Evolutionary conservation across 1,284 basidiomycete genomes (phyloP).

Genomic region (Entoloma clypeatum): DNA sequence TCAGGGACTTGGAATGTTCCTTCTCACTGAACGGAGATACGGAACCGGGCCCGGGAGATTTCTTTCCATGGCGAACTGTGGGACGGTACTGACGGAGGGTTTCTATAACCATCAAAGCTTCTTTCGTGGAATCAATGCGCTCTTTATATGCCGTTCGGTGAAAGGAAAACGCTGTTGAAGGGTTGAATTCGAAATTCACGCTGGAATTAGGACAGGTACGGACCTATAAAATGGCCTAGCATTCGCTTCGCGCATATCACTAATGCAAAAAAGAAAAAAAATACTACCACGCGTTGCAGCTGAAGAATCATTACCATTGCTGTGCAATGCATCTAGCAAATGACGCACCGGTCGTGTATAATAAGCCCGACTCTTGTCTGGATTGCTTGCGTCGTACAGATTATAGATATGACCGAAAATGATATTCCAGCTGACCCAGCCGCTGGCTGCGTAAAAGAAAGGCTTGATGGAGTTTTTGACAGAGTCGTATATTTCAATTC

Average conservation of each 20-base stretch:
- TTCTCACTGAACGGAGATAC: slow-evolving; percentile 28
- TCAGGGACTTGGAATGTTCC: slow-evolving; percentile 31
- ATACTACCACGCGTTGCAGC: slow-evolving; percentile 58
- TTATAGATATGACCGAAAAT: slow-evolving; percentile 61
- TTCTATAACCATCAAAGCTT: slow-evolving; percentile 62
- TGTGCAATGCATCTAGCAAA: not conserved
- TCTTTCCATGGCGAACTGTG: slow-evolving; percentile 34
- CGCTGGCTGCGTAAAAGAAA: slow-evolving; percentile 60
- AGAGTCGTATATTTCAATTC: slow-evolving; percentile 64
- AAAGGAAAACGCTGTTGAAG: slow-evolving; percentile 56
- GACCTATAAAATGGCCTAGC: slow-evolving; percentile 58
- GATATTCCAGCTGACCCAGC: slow-evolving; percentile 68
- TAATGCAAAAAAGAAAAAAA: slow-evolving; percentile 66
- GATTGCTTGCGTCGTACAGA: slow-evolving; percentile 43
- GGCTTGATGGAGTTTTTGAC: slow-evolving; percentile 68
- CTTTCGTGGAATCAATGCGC: slow-evolving; percentile 55
- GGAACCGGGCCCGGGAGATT: slow-evolving; percentile 30
- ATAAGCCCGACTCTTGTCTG: slow-evolving; percentile 43
- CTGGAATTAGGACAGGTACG: slow-evolving; percentile 6
- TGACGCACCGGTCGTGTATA: slow-evolving; percentile 46
- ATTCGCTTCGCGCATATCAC: slow-evolving; percentile 59
- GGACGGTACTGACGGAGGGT: slow-evolving; percentile 68
- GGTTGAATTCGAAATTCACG: not conserved
- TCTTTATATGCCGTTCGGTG: slow-evolving; percentile 76
- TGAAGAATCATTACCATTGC: slow-evolving; percentile 18